Conservation (phyloP, 139 green algal species). For the Chlorella vulgaris region DNA sequence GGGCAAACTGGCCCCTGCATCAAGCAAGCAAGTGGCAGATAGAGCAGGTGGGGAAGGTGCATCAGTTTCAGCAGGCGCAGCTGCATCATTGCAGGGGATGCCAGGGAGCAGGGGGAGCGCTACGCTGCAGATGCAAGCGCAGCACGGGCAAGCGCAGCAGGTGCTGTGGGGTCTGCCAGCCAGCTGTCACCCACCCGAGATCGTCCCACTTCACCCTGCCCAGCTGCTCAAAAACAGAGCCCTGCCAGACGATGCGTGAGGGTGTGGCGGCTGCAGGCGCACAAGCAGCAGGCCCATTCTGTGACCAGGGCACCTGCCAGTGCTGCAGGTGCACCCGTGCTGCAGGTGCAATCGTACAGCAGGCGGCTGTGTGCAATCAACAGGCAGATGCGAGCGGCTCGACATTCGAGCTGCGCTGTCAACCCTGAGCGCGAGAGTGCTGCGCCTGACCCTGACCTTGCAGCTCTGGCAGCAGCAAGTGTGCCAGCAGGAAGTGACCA, state of each 20-base stretch:
- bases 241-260: conserved; percentile 37
- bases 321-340: too few species aligned
- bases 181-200: conserved; percentile 38
- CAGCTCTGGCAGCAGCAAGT: conserved; percentile 43
- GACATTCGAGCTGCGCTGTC: neutral
- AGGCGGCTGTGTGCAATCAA: too few species aligned
- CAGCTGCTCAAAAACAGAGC: conserved; percentile 47
- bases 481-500: conserved; percentile 40
- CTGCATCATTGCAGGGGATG: too few species aligned
- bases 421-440: neutral
- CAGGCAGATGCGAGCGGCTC: too few species aligned
- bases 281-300: neutral
- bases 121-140: too few species aligned
- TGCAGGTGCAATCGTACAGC: too few species aligned
- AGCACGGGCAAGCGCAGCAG: too few species aligned
- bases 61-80: too few species aligned
- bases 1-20: neutral
- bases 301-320: neutral
- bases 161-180: too few species aligned
- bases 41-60: neutral
- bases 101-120: too few species aligned
- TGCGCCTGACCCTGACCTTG: neutral
- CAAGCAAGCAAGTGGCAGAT: neutral
- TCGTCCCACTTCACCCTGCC: conserved; percentile 42
- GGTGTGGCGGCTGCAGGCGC: conserved; percentile 17